These are phyloP conservation scores for Dittrichia graveolens DNA, from an alignment of 129 eudicot species.

Conservation along the genomic window DNA sequence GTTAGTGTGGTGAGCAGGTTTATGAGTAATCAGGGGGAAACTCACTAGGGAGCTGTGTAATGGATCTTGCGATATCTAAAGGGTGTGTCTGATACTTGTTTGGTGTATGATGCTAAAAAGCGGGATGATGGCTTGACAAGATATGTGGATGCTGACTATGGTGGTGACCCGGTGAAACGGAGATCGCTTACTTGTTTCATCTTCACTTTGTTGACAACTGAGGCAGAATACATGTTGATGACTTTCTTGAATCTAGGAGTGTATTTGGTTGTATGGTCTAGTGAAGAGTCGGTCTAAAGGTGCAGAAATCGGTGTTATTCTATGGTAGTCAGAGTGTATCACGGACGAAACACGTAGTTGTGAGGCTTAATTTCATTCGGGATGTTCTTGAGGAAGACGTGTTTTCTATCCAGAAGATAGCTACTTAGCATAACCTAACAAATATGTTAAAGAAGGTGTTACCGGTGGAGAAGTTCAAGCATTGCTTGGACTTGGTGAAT, in stretches of 20 bases:
- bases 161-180: neutral
- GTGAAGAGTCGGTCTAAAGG: neutral
- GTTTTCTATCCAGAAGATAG: slow-evolving; percentile 6
- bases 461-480: neutral
- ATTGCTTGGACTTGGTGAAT: slow-evolving; percentile 9
- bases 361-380: slow-evolving; percentile 2
- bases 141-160: neutral
- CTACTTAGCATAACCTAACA: neutral
- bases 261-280: neutral
- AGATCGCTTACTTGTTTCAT: too few species aligned
- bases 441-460: slow-evolving; percentile 3
- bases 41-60: neutral
- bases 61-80: neutral
- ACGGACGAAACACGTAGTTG: slow-evolving; percentile 19
- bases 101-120: neutral
- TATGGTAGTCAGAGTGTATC: slow-evolving; percentile 8
- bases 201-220: neutral
- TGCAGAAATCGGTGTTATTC: neutral
- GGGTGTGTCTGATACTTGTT: neutral
- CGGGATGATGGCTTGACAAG: neutral
- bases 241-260: too few species aligned
- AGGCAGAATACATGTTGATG: too few species aligned
- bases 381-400: neutral
- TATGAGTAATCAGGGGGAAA: neutral
- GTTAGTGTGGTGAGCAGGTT: neutral